Evolutionary conservation across 139 green algal genomes (phyloP), one percentile per base, ranked within the genome.

Genomic region (Eudorina sp.): DNA sequence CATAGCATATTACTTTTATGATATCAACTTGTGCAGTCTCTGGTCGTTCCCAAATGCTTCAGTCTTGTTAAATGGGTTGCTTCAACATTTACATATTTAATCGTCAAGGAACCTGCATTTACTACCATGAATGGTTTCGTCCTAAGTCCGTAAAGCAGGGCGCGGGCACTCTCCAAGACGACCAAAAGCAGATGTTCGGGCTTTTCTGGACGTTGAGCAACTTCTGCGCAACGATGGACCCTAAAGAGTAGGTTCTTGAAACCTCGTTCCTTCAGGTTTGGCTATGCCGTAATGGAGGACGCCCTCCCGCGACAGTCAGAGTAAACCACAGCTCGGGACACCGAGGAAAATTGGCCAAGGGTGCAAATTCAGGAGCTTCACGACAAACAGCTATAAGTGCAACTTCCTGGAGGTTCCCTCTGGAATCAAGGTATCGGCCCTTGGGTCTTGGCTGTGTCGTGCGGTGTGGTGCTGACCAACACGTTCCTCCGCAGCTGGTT

Each of bases 161-260:
- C 1, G 94, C 95, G 1, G 95, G 94, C 31, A 95, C 85, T 5
- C 75, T 93, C 16, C 85, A 85, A 23, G 97, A 98, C 73, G 97
- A 99, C 69, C 94, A 97, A 77, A 99, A 99, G 92, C 95, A 98
- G 69, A 97, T 99, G 95, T 99, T 99, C 93, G 97, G 97, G 0
- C 92, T 99, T 4, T 94, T 98, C 77, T 99, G 98, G 93, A 98
- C 96, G 0, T 89, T 99, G 58, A 96, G 93, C 69, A 96, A 96
- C 38, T 96, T 99, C 60, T 90, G 92, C 31, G 93, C 96, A 7
- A 96, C 98, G 1, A 89, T 99, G 46, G 94, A 99, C 68, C 96
- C 97, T 19, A 96, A 92, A 55, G 94, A 91, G 96, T 97, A 81
- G 89, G 92, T 40, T 8, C 8, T 53, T 5, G 6, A 11, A 62